These are phyloP conservation scores for Calonectria pseudoturangicola DNA, from an alignment of 2,329 filamentous ascomycete genomes.

Conservation along the genomic window DNA sequence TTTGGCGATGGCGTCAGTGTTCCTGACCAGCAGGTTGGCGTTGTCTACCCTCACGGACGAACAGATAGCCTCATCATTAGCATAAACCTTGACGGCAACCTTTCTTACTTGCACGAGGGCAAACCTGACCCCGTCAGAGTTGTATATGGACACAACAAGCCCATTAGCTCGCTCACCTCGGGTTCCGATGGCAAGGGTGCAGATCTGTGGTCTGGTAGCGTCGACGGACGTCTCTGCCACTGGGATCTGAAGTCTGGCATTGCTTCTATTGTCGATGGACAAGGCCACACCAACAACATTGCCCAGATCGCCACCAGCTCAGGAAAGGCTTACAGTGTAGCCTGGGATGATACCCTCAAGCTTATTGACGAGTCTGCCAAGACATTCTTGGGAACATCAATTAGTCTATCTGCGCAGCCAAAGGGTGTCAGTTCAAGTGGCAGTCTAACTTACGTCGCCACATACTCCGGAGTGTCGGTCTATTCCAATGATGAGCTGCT, in stretches of 20 bases:
- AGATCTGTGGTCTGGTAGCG: conserved; percentile 91
- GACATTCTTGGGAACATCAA: conserved; percentile 82
- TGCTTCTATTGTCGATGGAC: conserved; percentile 84
- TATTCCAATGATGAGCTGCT: conserved; percentile 78
- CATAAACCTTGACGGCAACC: conserved; percentile 89
- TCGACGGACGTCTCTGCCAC: conserved; percentile 88
- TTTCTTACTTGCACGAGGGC: conserved; percentile 89
- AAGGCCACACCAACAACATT: conserved; percentile 90
- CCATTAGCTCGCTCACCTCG: conserved; percentile 82
- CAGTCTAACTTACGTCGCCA: conserved; percentile 74
- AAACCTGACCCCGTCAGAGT: conserved; percentile 80
- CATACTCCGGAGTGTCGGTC: conserved; percentile 69
- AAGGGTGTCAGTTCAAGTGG: conserved; percentile 79
- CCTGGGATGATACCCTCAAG: conserved; percentile 94
- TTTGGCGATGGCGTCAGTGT: conserved; percentile 87
- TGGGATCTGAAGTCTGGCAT: conserved; percentile 86
- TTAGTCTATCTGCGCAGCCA: conserved; percentile 86
- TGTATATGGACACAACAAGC: conserved; percentile 93
- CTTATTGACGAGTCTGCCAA: conserved; percentile 84
- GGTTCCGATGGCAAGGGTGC: conserved; percentile 71
- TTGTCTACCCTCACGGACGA: conserved; percentile 89
- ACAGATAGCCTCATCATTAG: conserved; percentile 93
- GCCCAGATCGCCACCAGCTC: conserved; percentile 80
- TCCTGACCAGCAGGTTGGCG: conserved; percentile 92
- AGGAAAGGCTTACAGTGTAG: conserved; percentile 86